Evolutionary conservation across 202 grass and related monocot genomes (phyloP), one percentile per base, ranked within the genome.

Genomic region (Setaria italica): DNA sequence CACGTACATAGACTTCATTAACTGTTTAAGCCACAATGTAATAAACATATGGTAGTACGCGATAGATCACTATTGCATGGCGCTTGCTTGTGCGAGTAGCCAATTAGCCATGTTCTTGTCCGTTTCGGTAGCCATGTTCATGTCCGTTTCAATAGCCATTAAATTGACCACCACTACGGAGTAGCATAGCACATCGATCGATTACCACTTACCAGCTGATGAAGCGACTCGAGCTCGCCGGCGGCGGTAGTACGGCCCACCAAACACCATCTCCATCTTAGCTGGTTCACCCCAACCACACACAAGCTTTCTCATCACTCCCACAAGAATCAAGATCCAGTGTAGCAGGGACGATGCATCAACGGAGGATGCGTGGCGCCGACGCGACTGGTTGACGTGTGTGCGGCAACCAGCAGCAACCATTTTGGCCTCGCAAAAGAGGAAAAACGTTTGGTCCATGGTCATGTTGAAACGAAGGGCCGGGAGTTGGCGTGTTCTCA

Each of bases 381-480:
- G 78, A 82, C 21, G 84, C 67, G 78, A 82, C 48, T 8, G 47
- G 59, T 82, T 33, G 84, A 78, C 49, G 49, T 25, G 25, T 13
- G 10, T 11, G 56, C 17, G n/a, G n/a, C 65, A 65, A 54, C 47
- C 60, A 76, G 76, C 32, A 17, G 39, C 70, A 60, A 53, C 82
- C 84, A 90, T 62, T 83, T 78, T 6, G n/a, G 25, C 10, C 19
- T 25, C 54, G 63, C 71, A 77, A 87, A 77, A 65, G 67, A 57
- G 48, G 67, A 57, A 79, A 32, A 79, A n/a, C 25, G 47, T 43
- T 50, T 35, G 39, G 87, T 85, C 76, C 74, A 67, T 80, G 67
- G 66, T 57, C 82, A 42, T 20, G 60, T 51, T 60, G 20, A 35
- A 57, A 6, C 14, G n/a, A 63, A 32, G 11, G 19, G 6, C 19